Evolutionary conservation across 1,284 basidiomycete species (phyloP).

Genomic region (Ustilago hordei): DNA sequence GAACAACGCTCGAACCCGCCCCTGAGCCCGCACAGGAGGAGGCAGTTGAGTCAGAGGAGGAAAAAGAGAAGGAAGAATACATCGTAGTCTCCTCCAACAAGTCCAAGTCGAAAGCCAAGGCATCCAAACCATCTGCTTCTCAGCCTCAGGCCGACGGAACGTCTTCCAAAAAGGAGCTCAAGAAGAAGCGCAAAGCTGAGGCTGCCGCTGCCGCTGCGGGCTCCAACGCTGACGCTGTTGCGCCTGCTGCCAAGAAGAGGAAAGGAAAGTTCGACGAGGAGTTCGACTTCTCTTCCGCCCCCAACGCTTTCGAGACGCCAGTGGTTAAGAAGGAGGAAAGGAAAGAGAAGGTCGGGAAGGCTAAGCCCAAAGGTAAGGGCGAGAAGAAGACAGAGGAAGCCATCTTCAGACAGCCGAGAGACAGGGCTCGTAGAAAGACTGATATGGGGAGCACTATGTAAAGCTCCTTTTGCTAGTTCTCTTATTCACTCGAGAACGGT

Average conservation of each 20-base stretch:
- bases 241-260: slow-evolving; percentile 10
- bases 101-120: slow-evolving; percentile 22
- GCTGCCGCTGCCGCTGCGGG: background rate
- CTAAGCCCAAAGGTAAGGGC: background rate
- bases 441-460: slow-evolving; percentile 38
- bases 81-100: slow-evolving; percentile 32
- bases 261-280: slow-evolving; percentile 40
- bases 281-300: slow-evolving; percentile 26
- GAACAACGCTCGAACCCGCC: background rate
- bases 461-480: background rate
- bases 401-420: slow-evolving; percentile 39
- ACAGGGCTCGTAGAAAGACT: slow-evolving; percentile 39
- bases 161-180: slow-evolving; percentile 28
- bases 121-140: slow-evolving; percentile 6
- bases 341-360: background rate
- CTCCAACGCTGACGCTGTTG: background rate
- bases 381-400: slow-evolving; percentile 11
- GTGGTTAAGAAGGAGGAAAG: slow-evolving; percentile 1
- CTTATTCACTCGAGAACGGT: too few relatives aligned
- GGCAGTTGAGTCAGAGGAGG: background rate
- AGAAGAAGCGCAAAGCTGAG: slow-evolving; percentile 43
- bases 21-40: background rate
- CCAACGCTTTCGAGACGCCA: slow-evolving; percentile 24
- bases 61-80: slow-evolving; percentile 30
- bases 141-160: background rate